These are phyloP conservation scores for Colletotrichum musae DNA, from an alignment of 2,329 filamentous ascomycete species.

Conservation along the genomic window DNA sequence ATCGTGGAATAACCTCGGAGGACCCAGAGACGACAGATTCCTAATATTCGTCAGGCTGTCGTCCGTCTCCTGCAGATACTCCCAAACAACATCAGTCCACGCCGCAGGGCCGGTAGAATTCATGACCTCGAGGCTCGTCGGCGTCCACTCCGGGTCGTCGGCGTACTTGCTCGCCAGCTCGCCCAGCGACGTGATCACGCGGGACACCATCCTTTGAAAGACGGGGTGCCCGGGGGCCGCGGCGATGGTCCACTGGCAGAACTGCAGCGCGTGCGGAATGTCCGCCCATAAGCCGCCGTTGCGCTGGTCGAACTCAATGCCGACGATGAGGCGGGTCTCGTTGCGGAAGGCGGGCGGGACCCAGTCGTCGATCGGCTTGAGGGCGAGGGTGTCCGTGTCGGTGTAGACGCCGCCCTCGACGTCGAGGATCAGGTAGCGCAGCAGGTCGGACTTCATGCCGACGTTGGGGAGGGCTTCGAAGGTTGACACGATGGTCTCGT, in stretches of 20 bases:
- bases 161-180: constrained; percentile 26
- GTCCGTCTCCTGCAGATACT: constrained; percentile 45
- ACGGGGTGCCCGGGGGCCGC: constrained; percentile 50
- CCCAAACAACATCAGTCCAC: constrained; percentile 51
- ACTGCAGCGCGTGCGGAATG: constrained; percentile 49
- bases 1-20: not conserved
- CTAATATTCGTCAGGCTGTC: constrained; percentile 29
- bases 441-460: constrained; percentile 50
- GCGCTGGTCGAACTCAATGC: constrained; percentile 51
- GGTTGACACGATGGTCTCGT: constrained; percentile 41
- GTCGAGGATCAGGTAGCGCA: constrained; percentile 48
- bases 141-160: constrained; percentile 30
- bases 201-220: constrained; percentile 46
- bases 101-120: constrained; percentile 50
- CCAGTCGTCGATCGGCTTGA: constrained; percentile 62
- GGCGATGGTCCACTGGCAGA: constrained; percentile 55
- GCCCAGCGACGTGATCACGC: constrained; percentile 43
- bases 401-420: constrained; percentile 63
- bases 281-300: constrained; percentile 47
- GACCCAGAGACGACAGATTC: not conserved
- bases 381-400: constrained; percentile 72
- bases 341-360: constrained; percentile 43
- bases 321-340: constrained; percentile 47
- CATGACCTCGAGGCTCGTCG: constrained; percentile 48
- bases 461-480: constrained; percentile 46